Evolutionary conservation across 257 asterid species (phyloP).

Genomic region (Striga asiatica): DNA sequence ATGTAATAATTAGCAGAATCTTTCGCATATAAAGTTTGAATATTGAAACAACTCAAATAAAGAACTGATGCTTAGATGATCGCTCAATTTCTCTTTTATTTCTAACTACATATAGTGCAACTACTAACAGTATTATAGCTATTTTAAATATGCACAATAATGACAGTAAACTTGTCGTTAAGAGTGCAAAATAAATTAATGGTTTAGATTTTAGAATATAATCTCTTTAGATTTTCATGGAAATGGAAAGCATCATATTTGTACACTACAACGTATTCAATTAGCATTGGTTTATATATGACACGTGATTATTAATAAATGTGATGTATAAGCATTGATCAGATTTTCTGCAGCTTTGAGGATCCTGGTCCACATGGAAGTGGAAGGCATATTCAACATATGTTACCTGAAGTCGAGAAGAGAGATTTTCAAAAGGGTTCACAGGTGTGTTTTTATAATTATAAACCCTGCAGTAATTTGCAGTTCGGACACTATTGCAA

Average conservation of each 20-base stretch:
- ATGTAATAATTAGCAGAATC: neutral
- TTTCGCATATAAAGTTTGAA: neutral
- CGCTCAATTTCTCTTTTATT: neutral
- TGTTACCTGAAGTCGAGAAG: conserved; percentile 80
- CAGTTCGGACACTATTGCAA: conserved; percentile 37
- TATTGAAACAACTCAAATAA: conserved; percentile 2
- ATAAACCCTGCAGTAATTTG: conserved; percentile 89
- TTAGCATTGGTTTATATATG: conserved; percentile 1
- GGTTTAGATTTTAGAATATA: neutral
- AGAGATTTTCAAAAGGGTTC: conserved; percentile 79
- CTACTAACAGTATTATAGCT: neutral
- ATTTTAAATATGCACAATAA: neutral
- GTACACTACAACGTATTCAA: neutral
- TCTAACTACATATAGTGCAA: neutral
- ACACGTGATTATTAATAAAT: neutral
- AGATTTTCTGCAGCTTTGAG: conserved; percentile 57
- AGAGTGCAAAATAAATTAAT: conserved; percentile 8
- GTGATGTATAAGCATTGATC: neutral
- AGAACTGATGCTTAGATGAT: neutral
- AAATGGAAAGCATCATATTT: neutral
- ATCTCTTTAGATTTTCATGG: no score
- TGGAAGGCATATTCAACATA: conserved; percentile 63
- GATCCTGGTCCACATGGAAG: conserved; percentile 96
- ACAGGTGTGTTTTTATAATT: conserved; percentile 66
- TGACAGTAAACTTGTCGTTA: neutral